These are phyloP conservation scores for Musa balbisiana DNA, from an alignment of 202 grass and related monocot species.

Conservation along the genomic window DNA sequence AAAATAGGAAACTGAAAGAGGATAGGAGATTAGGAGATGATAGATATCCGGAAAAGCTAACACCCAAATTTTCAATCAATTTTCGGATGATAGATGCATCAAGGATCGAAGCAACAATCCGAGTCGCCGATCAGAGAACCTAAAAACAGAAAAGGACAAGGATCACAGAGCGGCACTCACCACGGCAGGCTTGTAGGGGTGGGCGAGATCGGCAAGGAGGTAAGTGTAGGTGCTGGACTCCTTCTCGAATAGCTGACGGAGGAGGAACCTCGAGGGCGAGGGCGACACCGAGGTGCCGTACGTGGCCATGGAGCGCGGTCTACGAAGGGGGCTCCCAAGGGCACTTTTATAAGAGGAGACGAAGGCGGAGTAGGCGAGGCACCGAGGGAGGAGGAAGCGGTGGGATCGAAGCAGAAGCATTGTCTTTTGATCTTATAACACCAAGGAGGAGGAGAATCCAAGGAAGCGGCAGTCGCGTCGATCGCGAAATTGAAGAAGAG, in stretches of 20 bases:
- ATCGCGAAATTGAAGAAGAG: too few relatives aligned
- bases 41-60: background rate
- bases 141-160: background rate
- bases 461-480: background rate
- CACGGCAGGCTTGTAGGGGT: slow-evolving; percentile 72
- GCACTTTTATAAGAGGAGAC: slow-evolving; percentile 18
- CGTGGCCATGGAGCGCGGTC: slow-evolving; percentile 40
- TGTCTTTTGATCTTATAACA: background rate
- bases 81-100: background rate
- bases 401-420: slow-evolving; percentile 17
- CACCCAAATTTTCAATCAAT: background rate
- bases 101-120: background rate
- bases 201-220: slow-evolving; percentile 65
- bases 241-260: slow-evolving; percentile 92
- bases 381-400: background rate
- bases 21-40: too few relatives aligned
- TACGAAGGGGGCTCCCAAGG: background rate
- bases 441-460: background rate
- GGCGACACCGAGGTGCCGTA: slow-evolving; percentile 21
- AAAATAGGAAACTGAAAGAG: too few relatives aligned
- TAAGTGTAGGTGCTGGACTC: slow-evolving; percentile 83
- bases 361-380: slow-evolving; percentile 4
- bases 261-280: slow-evolving; percentile 47
- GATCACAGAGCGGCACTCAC: slow-evolving; percentile 30
- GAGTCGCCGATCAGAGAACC: background rate